phyloP scores from a whole-genome alignment of 1,139 yeast genomes.

The Candida sojae region DNA sequence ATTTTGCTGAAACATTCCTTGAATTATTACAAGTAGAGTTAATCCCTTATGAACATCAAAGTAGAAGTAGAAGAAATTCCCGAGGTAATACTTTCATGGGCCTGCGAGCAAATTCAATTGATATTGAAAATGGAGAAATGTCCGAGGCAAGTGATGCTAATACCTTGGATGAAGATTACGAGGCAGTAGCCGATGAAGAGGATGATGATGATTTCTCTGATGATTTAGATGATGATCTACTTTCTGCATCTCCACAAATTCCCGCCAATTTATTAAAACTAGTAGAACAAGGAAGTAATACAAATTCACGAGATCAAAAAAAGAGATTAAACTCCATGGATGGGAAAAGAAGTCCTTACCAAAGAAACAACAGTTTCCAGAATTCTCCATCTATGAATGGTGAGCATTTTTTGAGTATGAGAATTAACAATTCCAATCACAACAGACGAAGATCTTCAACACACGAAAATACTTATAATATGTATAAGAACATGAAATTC shows the following conservation, averaged over 20 bases:
- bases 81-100: not conserved
- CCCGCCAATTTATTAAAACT: constrained; percentile 59
- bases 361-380: not conserved
- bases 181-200: constrained; percentile 20
- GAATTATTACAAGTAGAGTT: constrained; percentile 68
- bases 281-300: constrained; percentile 51
- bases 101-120: constrained; percentile 7
- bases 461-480: constrained; percentile 18
- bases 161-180: constrained; percentile 5
- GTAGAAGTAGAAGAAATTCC: constrained; percentile 10
- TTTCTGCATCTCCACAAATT: constrained; percentile 68
- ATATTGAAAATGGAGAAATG: constrained; percentile 3
- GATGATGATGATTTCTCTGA: constrained; percentile 38
- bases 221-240: constrained; percentile 50
- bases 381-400: constrained; percentile 2
- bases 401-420: constrained; percentile 2
- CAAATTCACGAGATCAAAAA: not conserved
- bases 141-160: constrained; percentile 1
- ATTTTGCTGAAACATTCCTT: constrained; percentile 78
- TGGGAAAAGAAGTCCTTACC: constrained; percentile 1
- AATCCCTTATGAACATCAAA: constrained; percentile 36
- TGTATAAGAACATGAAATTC: constrained; percentile 25
- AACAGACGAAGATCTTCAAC: constrained; percentile 37
- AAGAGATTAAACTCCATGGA: constrained; percentile 2
- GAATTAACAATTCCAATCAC: not conserved